Base-by-base conservation (phyloP, 768 basidiomycete species). In the Amanita pseudoporphyria region DNA sequence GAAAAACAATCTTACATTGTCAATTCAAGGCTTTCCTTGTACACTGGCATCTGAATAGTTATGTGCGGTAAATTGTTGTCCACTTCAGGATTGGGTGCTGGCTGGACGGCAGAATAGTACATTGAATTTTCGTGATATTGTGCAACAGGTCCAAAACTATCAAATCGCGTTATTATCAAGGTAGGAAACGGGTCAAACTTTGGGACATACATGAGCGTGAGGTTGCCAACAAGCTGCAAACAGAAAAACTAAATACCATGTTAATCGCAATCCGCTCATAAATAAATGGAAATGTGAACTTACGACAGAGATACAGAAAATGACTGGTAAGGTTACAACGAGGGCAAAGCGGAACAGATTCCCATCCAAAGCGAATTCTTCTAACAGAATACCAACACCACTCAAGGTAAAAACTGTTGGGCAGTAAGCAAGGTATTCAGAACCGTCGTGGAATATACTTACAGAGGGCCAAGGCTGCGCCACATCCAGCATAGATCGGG, bases 121-220 rank as follows among this genome's bases (percentile, higher is more conserved):
- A 75, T 77, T 0, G 87, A 90, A 60, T 91, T 91, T 55, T 90
- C 81, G 57, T 87, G 81, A 57, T 82, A 87, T 56, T 92, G 89
- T 1, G 83, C 76, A 42, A 92, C 82, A 19, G 89, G 89, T n/a
- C 89, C 89, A 50, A 91, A 53, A 14, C 70, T 72, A 36, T 4
- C 40, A 14, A 18, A 28, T 9, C 18, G 31, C 26, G 7, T 28
- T 7, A 7, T 28, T 28, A 18, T 67, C 19, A 26, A 55, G 44
- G 40, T 12, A 52, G 47, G 70, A 38, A 16, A 52, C 52, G 7
- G 9, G 53, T 65, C 19, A 49, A 68, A 67, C 43, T 21, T 16
- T 21, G 9, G 3, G 14, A 62, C 68, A 9, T 46, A 70, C 69
- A 81, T 72, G 57, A 83, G 75, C 16, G 74, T 75, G 21, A 87